These are phyloP conservation scores for Cyclostephanos invisitatus DNA, from an alignment of 108 stramenopile genomes.

Conservation along the genomic window DNA sequence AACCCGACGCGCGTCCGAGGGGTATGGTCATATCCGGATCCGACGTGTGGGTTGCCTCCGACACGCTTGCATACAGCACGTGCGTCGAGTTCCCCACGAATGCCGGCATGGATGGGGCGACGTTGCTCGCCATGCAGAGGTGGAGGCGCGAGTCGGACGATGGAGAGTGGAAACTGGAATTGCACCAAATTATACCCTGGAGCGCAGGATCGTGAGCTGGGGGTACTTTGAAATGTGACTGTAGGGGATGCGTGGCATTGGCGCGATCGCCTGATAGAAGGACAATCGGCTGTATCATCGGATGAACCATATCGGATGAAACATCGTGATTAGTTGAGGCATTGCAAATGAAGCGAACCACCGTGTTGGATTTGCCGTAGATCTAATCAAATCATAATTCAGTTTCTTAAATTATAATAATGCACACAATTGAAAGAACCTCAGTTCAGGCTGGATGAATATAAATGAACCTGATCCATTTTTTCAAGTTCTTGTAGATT, in stretches of 20 bases:
- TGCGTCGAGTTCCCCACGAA: conserved; percentile 73
- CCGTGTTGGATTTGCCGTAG: too few relatives aligned
- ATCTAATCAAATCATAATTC: too few relatives aligned
- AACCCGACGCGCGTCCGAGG: conserved; percentile 67
- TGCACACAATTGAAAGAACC: too few relatives aligned
- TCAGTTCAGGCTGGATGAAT: too few relatives aligned
- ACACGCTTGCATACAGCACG: conserved; percentile 67
- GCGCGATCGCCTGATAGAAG: conserved; percentile 51
- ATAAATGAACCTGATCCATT: too few relatives aligned
- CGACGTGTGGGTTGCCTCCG: conserved; percentile 58
- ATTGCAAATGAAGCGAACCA: not conserved
- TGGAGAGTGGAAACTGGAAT: conserved; percentile 67
- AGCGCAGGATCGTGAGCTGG: conserved; percentile 61
- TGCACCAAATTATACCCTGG: conserved; percentile 88
- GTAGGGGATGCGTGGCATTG: conserved; percentile 82
- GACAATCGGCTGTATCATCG: conserved; percentile 73
- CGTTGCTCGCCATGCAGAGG: conserved; percentile 71
- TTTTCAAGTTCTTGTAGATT: too few relatives aligned
- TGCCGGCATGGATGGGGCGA: conserved; percentile 53
- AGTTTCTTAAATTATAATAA: too few relatives aligned
- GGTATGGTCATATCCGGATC: conserved; percentile 70
- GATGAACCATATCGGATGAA: conserved; percentile 64
- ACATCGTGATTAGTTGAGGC: not conserved
- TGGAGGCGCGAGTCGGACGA: conserved; percentile 48
- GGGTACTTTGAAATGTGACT: conserved; percentile 76